A percentile compares a stretch with the other conserved stretches of the same genome.
phyloP scores from a whole-genome alignment of 805 yeast genomes.

The Yamadazyma phyllophila region DNA sequence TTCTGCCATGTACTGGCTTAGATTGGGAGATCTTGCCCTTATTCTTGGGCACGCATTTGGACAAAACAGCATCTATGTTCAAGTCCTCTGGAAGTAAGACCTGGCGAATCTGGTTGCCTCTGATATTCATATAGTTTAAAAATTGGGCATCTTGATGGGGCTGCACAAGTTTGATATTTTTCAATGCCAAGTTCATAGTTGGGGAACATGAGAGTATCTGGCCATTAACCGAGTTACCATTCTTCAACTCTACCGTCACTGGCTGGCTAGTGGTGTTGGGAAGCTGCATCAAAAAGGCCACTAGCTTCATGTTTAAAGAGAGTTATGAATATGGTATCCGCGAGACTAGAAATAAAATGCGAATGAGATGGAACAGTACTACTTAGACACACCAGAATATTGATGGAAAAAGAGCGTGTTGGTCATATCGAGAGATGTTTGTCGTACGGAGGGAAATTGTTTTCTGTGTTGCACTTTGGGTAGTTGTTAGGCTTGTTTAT shows the following conservation, averaged over 20 bases:
- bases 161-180: conserved; percentile 76
- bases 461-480: no score
- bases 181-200: conserved; percentile 81
- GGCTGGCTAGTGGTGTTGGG: conserved; percentile 65
- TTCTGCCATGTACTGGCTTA: not conserved
- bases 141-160: conserved; percentile 65
- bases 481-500: no score
- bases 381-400: no score
- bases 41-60: conserved; percentile 37
- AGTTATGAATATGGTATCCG: no score
- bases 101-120: conserved; percentile 88
- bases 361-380: not conserved
- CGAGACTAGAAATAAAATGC: conserved; percentile 1
- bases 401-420: no score
- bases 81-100: conserved; percentile 82
- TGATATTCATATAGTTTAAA: conserved; percentile 74
- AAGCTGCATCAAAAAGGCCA: conserved; percentile 78
- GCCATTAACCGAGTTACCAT: conserved; percentile 85
- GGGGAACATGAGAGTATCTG: conserved; percentile 84
- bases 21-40: not conserved
- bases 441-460: no score
- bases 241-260: conserved; percentile 86
- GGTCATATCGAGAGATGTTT: no score
- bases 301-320: conserved; percentile 52
- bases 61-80: conserved; percentile 63